These are phyloP conservation scores for Leishmania aethiopica DNA, from an alignment of 208 protist genomes.

Conservation along the genomic window DNA sequence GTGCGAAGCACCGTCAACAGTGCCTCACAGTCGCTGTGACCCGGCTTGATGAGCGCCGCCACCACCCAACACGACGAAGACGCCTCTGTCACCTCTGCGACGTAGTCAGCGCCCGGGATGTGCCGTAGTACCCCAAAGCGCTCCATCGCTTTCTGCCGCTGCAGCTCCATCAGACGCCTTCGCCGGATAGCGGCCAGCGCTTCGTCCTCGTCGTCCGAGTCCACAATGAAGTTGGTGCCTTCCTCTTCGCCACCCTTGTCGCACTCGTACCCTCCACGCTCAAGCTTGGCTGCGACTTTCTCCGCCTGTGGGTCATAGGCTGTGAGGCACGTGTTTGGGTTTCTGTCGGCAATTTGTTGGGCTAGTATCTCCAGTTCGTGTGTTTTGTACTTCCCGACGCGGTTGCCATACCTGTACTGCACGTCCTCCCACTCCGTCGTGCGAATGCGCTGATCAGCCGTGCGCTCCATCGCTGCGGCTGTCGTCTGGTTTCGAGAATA, in stretches of 20 bases:
- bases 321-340: slow-evolving; percentile 66
- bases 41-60: slow-evolving; percentile 69
- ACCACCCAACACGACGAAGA: slow-evolving; percentile 75
- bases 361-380: slow-evolving; percentile 82
- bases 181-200: slow-evolving; percentile 61
- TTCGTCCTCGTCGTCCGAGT: slow-evolving; percentile 82
- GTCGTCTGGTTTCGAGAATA: background rate
- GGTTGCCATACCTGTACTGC: slow-evolving; percentile 91
- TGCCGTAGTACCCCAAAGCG: slow-evolving; percentile 79
- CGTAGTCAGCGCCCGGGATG: slow-evolving; percentile 68
- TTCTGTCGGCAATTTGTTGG: slow-evolving; percentile 78
- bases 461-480: slow-evolving; percentile 60
- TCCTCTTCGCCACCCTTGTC: slow-evolving; percentile 13
- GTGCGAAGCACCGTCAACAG: slow-evolving; percentile 73
- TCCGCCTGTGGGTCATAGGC: slow-evolving; percentile 80
- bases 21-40: slow-evolving; percentile 73
- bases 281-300: slow-evolving; percentile 64
- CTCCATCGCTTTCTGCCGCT: slow-evolving; percentile 45
- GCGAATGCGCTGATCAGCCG: slow-evolving; percentile 76
- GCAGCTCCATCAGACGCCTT: slow-evolving; percentile 64
- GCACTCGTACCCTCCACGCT: slow-evolving; percentile 57
- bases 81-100: slow-evolving; percentile 82
- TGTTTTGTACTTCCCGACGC: slow-evolving; percentile 83
- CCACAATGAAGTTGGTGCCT: slow-evolving; percentile 10
- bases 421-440: slow-evolving; percentile 94